Base-by-base conservation (phyloP, 78 protist genomes). In the Guillardia theta region DNA sequence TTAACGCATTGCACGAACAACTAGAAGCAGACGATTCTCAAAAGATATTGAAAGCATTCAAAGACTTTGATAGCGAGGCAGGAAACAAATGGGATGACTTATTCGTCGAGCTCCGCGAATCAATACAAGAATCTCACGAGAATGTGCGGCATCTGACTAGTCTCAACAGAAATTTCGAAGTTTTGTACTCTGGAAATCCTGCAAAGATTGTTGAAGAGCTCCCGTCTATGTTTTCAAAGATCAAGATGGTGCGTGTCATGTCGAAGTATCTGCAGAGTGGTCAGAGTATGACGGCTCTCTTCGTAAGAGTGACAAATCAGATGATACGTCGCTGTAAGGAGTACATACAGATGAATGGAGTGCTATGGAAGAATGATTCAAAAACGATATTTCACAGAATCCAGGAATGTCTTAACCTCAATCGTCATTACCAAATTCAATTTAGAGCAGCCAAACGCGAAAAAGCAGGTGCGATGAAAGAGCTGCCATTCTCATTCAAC, bases 231-330 rank as follows among this genome's bases (percentile, higher is more conserved):
- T 62, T 96, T n/a, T 10, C 44, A 21, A 41, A 77, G 2, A 2
- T 43, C 18, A 77, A 77, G 36, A 93, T 95, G 96, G 54, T 97
- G 88, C 96, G 95, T 88, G 19, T 93, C 48, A 93, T 97, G 48
- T 93, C 98, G n/a, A 36, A 96, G 33, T 97, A 96, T 96, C 95
- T 96, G 96, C 94, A 92, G 93, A 95, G 96, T 8, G 12, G 24
- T n/a, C 95, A 95, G 50, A 96, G 93, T 48, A 87, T 97, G 96
- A 97, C 97, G 39, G 94, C 94, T 33, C 95, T 97, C 30, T 95
- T 96, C 50, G 96, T 95, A 94, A 97, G 96, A 90, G 95, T 97
- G 90, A 96, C 96, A 39, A 97, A 97, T 94, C 97, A 96, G 95
- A 96, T 97, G 53, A 95, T 97, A 37, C 8, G 4, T 9, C 24